Conservation (phyloP, 257 asterid species). For the Hygrophila difformis region DNA sequence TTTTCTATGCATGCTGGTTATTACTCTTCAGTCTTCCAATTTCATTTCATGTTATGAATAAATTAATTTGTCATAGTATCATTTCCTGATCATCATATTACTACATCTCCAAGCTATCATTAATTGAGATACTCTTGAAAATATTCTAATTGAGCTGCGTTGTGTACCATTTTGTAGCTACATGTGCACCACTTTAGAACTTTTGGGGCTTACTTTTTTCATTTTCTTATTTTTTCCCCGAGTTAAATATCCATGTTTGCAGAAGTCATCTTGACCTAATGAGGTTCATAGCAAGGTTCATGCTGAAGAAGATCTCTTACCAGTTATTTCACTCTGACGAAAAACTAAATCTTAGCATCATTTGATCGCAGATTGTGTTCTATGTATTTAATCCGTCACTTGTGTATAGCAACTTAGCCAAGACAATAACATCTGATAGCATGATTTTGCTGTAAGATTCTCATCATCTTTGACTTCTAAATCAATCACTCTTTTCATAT, state of each 20-base stretch:
- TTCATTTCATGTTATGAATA: not conserved
- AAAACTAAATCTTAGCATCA: conserved; percentile 12
- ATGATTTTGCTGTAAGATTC: conserved; percentile 56
- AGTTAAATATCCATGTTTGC: too few species aligned
- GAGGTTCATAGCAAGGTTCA: too few species aligned
- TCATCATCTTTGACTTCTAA: conserved; percentile 5
- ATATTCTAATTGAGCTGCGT: too few species aligned
- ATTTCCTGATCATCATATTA: not conserved
- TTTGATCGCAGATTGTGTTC: conserved; percentile 54
- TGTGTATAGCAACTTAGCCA: conserved; percentile 75
- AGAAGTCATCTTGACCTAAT: too few species aligned
- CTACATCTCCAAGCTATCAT: too few species aligned
- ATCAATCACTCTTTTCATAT: not conserved
- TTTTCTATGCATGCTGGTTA: not conserved
- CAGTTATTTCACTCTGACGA: too few species aligned
- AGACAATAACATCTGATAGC: conserved; percentile 69
- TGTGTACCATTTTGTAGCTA: too few species aligned
- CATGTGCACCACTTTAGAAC: too few species aligned
- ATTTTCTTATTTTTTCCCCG: too few species aligned
- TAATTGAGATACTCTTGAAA: too few species aligned
- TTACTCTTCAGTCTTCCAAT: not conserved
- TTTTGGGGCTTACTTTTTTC: too few species aligned
- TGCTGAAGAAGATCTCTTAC: too few species aligned
- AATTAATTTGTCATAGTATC: not conserved
- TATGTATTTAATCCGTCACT: conserved; percentile 75